Conservation (phyloP, 257 asterid genomes). For the Dorcoceras hygrometricum region DNA sequence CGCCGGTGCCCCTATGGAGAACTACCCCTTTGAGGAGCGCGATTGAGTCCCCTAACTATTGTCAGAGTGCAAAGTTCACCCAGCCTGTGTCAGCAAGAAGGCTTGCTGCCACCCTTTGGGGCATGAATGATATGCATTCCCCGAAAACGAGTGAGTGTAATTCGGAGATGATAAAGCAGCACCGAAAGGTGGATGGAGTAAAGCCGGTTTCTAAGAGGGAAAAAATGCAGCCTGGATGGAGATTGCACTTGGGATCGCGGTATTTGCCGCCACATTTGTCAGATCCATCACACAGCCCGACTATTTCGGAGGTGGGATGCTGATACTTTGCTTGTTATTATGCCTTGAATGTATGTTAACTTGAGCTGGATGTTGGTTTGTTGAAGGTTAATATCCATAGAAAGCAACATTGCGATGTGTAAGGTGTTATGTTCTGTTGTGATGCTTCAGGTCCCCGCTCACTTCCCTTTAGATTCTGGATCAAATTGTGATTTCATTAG, state of each 20-base stretch:
- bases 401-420: background rate
- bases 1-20: slow-evolving; percentile 90
- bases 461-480: background rate
- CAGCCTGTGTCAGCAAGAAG: slow-evolving; percentile 83
- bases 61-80: slow-evolving; percentile 57
- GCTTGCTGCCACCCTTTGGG: slow-evolving; percentile 94
- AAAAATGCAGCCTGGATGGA: slow-evolving; percentile 37
- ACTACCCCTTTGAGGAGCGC: slow-evolving; percentile 49
- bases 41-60: slow-evolving; percentile 56
- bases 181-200: slow-evolving; percentile 34
- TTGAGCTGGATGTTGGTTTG: slow-evolving; percentile 14
- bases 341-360: slow-evolving; percentile 7
- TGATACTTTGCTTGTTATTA: background rate
- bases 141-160: slow-evolving; percentile 48
- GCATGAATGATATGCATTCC: slow-evolving; percentile 78
- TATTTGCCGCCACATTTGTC: slow-evolving; percentile 65
- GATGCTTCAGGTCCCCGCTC: background rate
- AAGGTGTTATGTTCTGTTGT: background rate
- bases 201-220: slow-evolving; percentile 38
- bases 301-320: slow-evolving; percentile 52
- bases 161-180: slow-evolving; percentile 33
- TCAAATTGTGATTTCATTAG: background rate
- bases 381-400: background rate
- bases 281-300: slow-evolving; percentile 85
- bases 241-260: slow-evolving; percentile 40